Base-by-base conservation (phyloP, 768 basidiomycete genomes). In the Kwoniella sp. region DNA sequence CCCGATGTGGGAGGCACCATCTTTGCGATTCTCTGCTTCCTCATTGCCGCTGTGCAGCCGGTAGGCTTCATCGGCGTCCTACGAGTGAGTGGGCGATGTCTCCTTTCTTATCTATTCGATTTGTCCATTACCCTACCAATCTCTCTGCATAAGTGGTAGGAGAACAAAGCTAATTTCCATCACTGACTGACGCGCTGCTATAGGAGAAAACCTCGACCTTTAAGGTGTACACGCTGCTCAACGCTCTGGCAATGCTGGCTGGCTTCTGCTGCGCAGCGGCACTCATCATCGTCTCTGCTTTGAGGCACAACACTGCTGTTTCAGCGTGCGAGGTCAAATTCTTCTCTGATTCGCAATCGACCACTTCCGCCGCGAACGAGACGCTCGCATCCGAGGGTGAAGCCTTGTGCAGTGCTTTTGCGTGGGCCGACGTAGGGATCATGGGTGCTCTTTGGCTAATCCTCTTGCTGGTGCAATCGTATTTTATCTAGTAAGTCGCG, bases 381-480 rank as follows among this genome's bases (percentile, higher is more conserved):
- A 76, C 73, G n/a, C 55, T 78, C 13, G 55, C 80, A 81, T 13
- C 75, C 71, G 64, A 92, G 77, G 90, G 87, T 5, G 79, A 87
- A 37, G 87, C 86, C 4, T 84, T 98, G 25, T 99, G 96, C 82
- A 84, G 88, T 53, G 89, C 96, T 60, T 95, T 97, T 76, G 85
- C 92, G 4, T 96, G 93, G 91, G 90, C 92, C 11, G 90, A 91
- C 73, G 83, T 96, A 15, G 94, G 94, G 38, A 82, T 97, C 61
- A 94, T 98, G 92, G 89, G 85, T 22, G 91, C 86, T 8, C 83
- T 96, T 5, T 97, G 93, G 91, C 81, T 90, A 11, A 75, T 96
- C 17, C 83, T 96, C 28, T 86, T 85, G n/a, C 83, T 89, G 66
- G 82, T 90, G 37, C 92, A 95, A 79, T 89, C 89, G 79, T 71